A percentile compares a stretch with the other conserved stretches of the same genome.
These are phyloP conservation scores for Populus davidiana DNA, from an alignment of 345 rosid genomes.

Conservation along the genomic window DNA sequence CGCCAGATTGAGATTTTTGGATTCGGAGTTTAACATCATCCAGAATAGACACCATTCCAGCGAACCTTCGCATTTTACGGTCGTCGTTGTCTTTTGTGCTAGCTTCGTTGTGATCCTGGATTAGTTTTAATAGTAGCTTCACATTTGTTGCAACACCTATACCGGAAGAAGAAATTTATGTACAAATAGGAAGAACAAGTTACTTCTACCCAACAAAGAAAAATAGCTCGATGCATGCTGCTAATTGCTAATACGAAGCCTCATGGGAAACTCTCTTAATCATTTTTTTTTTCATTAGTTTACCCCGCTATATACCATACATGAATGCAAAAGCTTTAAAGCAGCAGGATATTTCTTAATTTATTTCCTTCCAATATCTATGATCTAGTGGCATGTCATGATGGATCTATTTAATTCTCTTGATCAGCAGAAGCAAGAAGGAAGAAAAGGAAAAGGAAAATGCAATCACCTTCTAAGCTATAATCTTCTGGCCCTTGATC, in stretches of 20 bases:
- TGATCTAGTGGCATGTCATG: neutral
- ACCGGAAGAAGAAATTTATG: neutral
- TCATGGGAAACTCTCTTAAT: neutral
- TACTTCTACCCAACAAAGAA: neutral
- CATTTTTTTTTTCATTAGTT: no score
- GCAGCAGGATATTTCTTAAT: neutral
- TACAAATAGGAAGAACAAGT: neutral
- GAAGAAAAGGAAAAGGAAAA: neutral
- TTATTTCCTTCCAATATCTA: neutral
- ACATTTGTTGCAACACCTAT: constrained; percentile 58
- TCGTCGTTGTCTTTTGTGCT: constrained; percentile 44
- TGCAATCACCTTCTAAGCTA: constrained; percentile 44
- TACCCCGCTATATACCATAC: neutral
- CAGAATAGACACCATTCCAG: constrained; percentile 66
- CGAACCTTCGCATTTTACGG: constrained; percentile 51
- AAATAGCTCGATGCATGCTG: neutral
- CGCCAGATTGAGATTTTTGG: constrained; percentile 49
- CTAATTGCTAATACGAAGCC: neutral
- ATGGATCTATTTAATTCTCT: no score
- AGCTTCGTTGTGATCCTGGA: constrained; percentile 69
- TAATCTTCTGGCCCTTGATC: constrained; percentile 29
- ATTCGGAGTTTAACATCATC: constrained; percentile 65
- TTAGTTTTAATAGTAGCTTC: constrained; percentile 61
- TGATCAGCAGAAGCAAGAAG: no score
- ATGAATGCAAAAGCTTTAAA: no score